Evolutionary conservation across 768 basidiomycete species (phyloP).

Genomic region (Termitomyces sp.): DNA sequence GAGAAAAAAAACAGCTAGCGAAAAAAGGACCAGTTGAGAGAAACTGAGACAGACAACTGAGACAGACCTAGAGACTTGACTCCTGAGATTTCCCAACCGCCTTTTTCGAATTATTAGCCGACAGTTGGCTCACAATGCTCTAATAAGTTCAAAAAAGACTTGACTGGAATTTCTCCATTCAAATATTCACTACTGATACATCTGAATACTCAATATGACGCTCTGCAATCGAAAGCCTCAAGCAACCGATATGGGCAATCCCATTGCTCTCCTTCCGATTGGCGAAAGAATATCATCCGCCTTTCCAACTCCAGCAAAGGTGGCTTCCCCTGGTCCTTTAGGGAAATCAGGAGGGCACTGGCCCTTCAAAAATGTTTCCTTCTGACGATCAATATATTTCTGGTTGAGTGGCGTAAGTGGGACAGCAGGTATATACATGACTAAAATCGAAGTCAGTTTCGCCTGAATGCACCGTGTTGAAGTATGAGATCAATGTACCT

Average conservation of each 20-base stretch:
- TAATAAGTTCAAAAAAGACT: too few species aligned
- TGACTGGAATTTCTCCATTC: too few species aligned
- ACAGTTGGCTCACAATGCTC: too few species aligned
- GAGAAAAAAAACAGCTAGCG: too few species aligned
- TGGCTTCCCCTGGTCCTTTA: constrained; percentile 33
- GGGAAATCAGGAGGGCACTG: constrained; percentile 73
- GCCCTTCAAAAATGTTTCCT: constrained; percentile 54
- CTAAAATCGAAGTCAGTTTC: constrained; percentile 24
- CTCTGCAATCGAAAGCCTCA: background rate
- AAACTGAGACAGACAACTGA: too few species aligned
- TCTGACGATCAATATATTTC: constrained; percentile 60
- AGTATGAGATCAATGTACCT: constrained; percentile 27
- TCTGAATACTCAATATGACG: background rate
- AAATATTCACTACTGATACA: background rate
- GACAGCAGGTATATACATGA: constrained; percentile 78
- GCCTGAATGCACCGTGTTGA: background rate
- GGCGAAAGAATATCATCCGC: constrained; percentile 32
- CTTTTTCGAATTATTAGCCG: too few species aligned
- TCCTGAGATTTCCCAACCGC: too few species aligned
- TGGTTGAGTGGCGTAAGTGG: constrained; percentile 62
- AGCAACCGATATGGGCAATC: constrained; percentile 19
- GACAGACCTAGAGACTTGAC: too few species aligned
- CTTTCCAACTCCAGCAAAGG: constrained; percentile 32
- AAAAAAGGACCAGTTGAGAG: too few species aligned
- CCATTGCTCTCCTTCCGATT: constrained; percentile 39